Percentiles rank a stretch among this genome's conserved stretches.
These are phyloP conservation scores for Eucalyptus erythrocorys DNA, from an alignment of 345 rosid species.

Conservation along the genomic window DNA sequence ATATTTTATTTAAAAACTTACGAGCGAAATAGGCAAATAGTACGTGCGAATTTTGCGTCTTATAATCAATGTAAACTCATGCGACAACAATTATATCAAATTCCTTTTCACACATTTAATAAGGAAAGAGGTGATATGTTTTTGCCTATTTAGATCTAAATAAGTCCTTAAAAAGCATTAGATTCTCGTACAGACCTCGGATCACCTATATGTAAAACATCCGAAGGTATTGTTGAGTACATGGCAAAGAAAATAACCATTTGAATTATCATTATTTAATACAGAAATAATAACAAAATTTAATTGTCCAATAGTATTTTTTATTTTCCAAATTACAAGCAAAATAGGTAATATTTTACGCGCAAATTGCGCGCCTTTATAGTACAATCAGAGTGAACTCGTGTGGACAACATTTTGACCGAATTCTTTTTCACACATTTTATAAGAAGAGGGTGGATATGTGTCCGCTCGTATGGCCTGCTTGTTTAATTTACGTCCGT, in stretches of 20 bases:
- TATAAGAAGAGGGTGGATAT: not conserved
- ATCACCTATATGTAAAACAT: no score
- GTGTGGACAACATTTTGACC: not conserved
- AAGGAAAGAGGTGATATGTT: no score
- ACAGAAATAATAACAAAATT: no score
- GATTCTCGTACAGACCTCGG: no score
- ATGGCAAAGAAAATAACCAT: not conserved
- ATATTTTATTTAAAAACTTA: no score
- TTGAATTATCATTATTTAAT: not conserved
- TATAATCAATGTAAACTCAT: not conserved
- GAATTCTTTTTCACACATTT: not conserved
- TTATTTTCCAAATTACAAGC: no score
- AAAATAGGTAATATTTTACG: not conserved
- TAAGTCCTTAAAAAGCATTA: no score
- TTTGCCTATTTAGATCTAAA: no score
- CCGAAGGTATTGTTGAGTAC: no score
- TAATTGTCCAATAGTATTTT: not conserved
- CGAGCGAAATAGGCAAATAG: rapidly evolving
- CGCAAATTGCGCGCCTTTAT: no score
- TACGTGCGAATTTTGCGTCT: not conserved
- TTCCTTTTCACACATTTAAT: not conserved
- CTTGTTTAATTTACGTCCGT: not conserved
- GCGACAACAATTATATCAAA: not conserved
- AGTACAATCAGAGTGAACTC: not conserved
- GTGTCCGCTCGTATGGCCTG: not conserved